Percentiles rank a stretch among this genome's conserved stretches.
These are phyloP conservation scores for Cutaneotrichosporon curvatum DNA, from an alignment of 1,284 basidiomycete species.

Conservation along the genomic window DNA sequence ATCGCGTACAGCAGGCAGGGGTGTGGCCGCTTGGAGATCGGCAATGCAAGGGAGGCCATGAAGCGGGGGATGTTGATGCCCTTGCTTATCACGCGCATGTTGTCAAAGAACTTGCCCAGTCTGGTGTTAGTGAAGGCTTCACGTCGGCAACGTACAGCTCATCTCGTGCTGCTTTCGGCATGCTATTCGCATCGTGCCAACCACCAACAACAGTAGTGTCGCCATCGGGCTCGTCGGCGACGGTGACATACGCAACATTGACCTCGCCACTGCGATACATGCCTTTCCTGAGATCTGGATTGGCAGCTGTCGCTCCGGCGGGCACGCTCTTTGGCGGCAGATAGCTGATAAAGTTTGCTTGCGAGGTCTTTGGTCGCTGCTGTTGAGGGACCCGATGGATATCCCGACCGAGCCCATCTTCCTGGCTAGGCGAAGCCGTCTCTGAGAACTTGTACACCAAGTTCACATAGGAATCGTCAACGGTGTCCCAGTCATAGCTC, in stretches of 20 bases:
- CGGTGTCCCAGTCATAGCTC: conserved; percentile 30
- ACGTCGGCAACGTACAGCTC: conserved; percentile 26
- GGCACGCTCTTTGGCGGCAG: too few species aligned
- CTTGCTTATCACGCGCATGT: conserved; percentile 23
- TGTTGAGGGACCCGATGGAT: too few species aligned
- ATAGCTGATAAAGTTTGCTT: too few species aligned
- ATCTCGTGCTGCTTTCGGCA: conserved; percentile 35
- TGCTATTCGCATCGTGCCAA: conserved; percentile 37
- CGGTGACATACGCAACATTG: too few species aligned
- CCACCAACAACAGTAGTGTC: conserved; percentile 26
- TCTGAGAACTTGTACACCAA: conserved; percentile 24
- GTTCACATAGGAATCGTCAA: conserved; percentile 32
- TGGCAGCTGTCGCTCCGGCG: too few species aligned
- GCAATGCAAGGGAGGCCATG: conserved; percentile 32
- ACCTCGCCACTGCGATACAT: too few species aligned
- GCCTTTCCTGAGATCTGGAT: too few species aligned
- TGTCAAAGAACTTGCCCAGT: conserved; percentile 32
- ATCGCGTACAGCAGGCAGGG: conserved; percentile 38
- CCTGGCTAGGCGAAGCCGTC: not conserved
- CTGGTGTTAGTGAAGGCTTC: conserved; percentile 11
- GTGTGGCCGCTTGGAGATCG: conserved; percentile 31
- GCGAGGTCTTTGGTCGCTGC: too few species aligned
- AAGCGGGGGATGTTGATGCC: conserved; percentile 37
- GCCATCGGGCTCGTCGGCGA: not conserved
- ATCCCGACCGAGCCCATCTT: not conserved